Base-by-base conservation (phyloP, 495 filamentous ascomycete species). In the Podospora pseudocomata region DNA sequence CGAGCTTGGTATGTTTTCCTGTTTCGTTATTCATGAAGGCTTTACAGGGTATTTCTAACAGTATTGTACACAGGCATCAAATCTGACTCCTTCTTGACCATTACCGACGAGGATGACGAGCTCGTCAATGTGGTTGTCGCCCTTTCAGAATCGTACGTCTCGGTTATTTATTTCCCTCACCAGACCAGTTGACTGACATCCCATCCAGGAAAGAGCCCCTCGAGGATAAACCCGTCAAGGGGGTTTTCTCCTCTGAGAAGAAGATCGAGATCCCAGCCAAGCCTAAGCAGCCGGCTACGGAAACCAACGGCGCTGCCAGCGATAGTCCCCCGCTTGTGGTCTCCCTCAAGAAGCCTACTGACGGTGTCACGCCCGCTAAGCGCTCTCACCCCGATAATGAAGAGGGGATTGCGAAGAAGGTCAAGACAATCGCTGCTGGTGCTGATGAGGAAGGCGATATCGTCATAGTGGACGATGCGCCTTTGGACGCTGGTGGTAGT, bases 81-180 rank as follows among this genome's bases (percentile, higher is more conserved):
- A 65, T 79, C 84, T 20, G 90, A 91, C 68, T 89, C 86, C 68
- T 94, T 96, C 73, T 74, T 99, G 64, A 97, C 93, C 1, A 81
- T 98, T 59, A 85, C 90, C 2, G 94, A 97, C 72, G 93, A 97
- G 32, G 86, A 89, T 30, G 93, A 97, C 55, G 87, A 91, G n/a
- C 82, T 91, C 57, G 90, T 97, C 67, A 92, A 97, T 67, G 83
- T 98, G 1, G 88, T 94, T n/a, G 78, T 97, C 15, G 84, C 80
- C 67, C 80, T 87, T 34, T 81, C 83, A 71, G 82, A 83, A 75
- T 74, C 80, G 83, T 85, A 84, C 54, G 80, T 67, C n/a, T 16
- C 26, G 20, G 55, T 32, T 27, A 27, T 16, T 27, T 28, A 0
- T 18, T 4, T 0, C n/a, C 28, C 13, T 16, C 28, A 5, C 19